Conservation (phyloP, 495 filamentous ascomycete genomes). For the Xylaria palmicola region DNA sequence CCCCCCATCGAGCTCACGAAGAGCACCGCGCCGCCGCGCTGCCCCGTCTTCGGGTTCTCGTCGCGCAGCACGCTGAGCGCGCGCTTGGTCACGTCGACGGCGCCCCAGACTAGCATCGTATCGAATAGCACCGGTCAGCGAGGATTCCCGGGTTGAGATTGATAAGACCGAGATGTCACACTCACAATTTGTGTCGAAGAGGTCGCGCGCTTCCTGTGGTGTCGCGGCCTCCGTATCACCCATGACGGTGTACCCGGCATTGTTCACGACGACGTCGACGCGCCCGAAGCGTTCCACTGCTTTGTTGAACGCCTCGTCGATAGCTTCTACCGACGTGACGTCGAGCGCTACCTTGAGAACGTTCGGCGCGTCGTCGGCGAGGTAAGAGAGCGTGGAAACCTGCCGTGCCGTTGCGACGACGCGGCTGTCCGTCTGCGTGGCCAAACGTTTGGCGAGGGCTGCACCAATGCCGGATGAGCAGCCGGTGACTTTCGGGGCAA, state of each 20-base stretch:
- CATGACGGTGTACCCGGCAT: slow-evolving; percentile 51
- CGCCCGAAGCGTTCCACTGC: slow-evolving; percentile 40
- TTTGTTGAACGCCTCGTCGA: slow-evolving; percentile 42
- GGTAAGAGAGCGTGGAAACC: slow-evolving; percentile 35
- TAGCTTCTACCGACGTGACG: slow-evolving; percentile 38
- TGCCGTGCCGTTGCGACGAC: slow-evolving; percentile 52
- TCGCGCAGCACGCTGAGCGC: slow-evolving; percentile 50
- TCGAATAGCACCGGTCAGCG: too few relatives aligned
- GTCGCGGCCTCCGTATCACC: slow-evolving; percentile 49
- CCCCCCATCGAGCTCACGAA: slow-evolving; percentile 57
- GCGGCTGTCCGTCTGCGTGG: slow-evolving; percentile 26
- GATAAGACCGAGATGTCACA: too few relatives aligned
- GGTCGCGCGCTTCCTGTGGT: slow-evolving; percentile 29
- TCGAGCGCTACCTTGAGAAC: slow-evolving; percentile 49
- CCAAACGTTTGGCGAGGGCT: slow-evolving; percentile 36
- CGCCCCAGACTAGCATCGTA: slow-evolving; percentile 49
- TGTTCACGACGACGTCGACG: slow-evolving; percentile 60
- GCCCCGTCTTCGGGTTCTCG: slow-evolving; percentile 25
- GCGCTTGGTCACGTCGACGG: slow-evolving; percentile 43
- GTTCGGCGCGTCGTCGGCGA: slow-evolving; percentile 36
- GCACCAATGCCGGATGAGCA: slow-evolving; percentile 52
- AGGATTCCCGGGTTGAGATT: too few relatives aligned
- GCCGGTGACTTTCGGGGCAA: slow-evolving; percentile 40
- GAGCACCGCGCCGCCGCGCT: slow-evolving; percentile 49
- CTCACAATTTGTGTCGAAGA: slow-evolving; percentile 50